Conservation (phyloP, 2,329 filamentous ascomycete species). For the Thermothelomyces thermophilus region DNA sequence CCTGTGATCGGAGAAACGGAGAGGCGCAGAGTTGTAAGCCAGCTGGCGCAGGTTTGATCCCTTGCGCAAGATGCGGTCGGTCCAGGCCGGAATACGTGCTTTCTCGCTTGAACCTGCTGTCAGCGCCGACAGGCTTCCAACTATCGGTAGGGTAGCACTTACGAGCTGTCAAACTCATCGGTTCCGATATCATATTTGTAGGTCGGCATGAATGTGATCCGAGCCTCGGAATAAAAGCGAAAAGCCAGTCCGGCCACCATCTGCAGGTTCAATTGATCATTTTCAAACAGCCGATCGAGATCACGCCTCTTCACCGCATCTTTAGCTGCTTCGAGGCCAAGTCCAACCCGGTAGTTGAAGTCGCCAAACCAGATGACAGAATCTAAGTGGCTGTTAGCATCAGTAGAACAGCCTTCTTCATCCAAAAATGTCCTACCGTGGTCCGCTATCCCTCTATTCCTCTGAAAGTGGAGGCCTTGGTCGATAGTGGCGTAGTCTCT, state of each 20-base stretch:
- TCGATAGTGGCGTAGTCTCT: constrained; percentile 87
- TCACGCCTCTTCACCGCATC: constrained; percentile 66
- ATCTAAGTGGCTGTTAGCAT: constrained; percentile 37
- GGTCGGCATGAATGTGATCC: constrained; percentile 82
- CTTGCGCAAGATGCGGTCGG: constrained; percentile 84
- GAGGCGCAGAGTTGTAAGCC: constrained; percentile 72
- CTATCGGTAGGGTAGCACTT: constrained; percentile 33
- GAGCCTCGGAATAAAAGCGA: constrained; percentile 83
- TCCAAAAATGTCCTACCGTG: constrained; percentile 50
- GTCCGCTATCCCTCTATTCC: constrained; percentile 84
- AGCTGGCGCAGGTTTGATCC: constrained; percentile 76
- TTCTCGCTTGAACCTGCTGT: constrained; percentile 64
- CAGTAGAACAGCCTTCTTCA: not conserved
- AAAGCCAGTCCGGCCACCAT: constrained; percentile 92
- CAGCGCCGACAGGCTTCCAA: constrained; percentile 21
- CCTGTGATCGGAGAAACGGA: constrained; percentile 91
- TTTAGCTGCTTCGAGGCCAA: constrained; percentile 70
- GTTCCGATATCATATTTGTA: constrained; percentile 92
- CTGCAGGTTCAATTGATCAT: constrained; percentile 92
- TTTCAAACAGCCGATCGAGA: constrained; percentile 75
- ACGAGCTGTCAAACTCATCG: constrained; percentile 88
- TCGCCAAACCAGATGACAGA: constrained; percentile 92
- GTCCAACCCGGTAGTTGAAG: constrained; percentile 95
- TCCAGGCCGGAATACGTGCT: constrained; percentile 92
- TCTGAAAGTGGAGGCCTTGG: constrained; percentile 80